These are phyloP conservation scores for Meira nashicola DNA, from an alignment of 1,284 basidiomycete genomes.

Conservation along the genomic window DNA sequence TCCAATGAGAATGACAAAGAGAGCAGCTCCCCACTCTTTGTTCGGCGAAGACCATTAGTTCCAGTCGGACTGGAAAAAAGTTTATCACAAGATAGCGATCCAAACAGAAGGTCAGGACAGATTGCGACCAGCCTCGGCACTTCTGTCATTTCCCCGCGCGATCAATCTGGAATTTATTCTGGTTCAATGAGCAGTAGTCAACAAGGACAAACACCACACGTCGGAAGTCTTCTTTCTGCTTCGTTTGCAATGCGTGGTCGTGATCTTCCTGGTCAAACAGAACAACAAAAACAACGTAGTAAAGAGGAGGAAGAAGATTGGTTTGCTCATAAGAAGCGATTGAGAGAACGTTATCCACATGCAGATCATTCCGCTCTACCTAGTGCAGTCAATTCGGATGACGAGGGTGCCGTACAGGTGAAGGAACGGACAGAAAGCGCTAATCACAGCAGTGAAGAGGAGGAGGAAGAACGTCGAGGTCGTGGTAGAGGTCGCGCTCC, in stretches of 20 bases:
- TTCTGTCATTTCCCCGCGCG: background rate
- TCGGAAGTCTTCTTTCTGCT: slow-evolving; percentile 27
- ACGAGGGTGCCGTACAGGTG: slow-evolving; percentile 17
- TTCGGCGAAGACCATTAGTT: slow-evolving; percentile 4
- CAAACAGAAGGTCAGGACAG: background rate
- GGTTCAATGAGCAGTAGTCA: background rate
- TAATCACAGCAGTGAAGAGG: slow-evolving; percentile 9
- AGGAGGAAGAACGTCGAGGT: slow-evolving; percentile 12
- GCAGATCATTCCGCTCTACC: slow-evolving; percentile 41
- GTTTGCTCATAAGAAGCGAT: slow-evolving; percentile 33
- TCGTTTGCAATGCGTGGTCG: slow-evolving; percentile 45
- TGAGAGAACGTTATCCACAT: slow-evolving; percentile 40
- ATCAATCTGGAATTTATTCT: background rate
- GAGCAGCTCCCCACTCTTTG: slow-evolving; percentile 12
- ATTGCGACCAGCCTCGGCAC: background rate
- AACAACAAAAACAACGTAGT: slow-evolving; percentile 2
- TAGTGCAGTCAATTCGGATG: slow-evolving; percentile 22
- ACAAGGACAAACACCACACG: background rate
- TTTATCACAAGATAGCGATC: background rate
- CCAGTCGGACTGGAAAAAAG: background rate
- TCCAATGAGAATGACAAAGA: background rate
- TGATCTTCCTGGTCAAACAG: slow-evolving; percentile 20
- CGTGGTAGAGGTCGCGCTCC: slow-evolving; percentile 13
- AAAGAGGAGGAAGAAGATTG: slow-evolving; percentile 33
- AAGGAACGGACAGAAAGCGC: background rate